These are phyloP conservation scores for Boletus edulis DNA, from an alignment of 768 basidiomycete species.

Conservation along the genomic window DNA sequence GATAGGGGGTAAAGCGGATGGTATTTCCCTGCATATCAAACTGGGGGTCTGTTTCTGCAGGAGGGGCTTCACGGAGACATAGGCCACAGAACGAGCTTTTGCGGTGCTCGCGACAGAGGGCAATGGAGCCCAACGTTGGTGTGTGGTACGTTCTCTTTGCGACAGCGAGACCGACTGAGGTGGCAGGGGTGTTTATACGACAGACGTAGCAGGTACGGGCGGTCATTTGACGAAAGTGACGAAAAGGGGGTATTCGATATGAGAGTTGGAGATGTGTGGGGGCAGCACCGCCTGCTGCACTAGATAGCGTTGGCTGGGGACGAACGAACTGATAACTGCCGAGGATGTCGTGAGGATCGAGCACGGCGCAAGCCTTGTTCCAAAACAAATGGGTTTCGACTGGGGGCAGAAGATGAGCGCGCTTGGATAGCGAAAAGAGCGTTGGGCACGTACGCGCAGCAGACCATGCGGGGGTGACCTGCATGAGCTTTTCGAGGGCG, in stretches of 20 bases:
- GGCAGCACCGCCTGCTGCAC: slow-evolving; percentile 32
- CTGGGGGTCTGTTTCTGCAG: slow-evolving; percentile 38
- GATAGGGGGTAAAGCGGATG: slow-evolving; percentile 31
- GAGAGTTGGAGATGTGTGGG: slow-evolving; percentile 32
- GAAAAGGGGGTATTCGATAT: slow-evolving; percentile 47
- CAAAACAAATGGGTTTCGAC: slow-evolving; percentile 73
- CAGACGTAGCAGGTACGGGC: slow-evolving; percentile 60
- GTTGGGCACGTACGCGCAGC: slow-evolving; percentile 48
- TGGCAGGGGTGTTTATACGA: slow-evolving; percentile 60
- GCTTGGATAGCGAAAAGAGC: background rate
- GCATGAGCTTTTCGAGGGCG: slow-evolving; percentile 62
- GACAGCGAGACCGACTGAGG: slow-evolving; percentile 46
- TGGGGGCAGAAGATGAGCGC: slow-evolving; percentile 27
- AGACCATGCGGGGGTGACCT: slow-evolving; percentile 59
- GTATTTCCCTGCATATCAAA: slow-evolving; percentile 33
- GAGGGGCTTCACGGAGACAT: slow-evolving; percentile 63
- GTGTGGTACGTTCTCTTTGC: slow-evolving; percentile 47
- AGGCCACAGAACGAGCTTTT: slow-evolving; percentile 62
- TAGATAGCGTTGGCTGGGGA: slow-evolving; percentile 32
- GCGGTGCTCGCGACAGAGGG: slow-evolving; percentile 64
- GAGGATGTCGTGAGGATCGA: slow-evolving; percentile 62
- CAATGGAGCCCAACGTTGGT: slow-evolving; percentile 43
- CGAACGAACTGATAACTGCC: slow-evolving; percentile 47
- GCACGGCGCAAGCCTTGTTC: slow-evolving; percentile 56
- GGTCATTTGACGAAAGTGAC: slow-evolving; percentile 61